Evolutionary conservation across 225 moss, liverwort and hornwort species (phyloP).

Genomic region (Asterella californica): DNA sequence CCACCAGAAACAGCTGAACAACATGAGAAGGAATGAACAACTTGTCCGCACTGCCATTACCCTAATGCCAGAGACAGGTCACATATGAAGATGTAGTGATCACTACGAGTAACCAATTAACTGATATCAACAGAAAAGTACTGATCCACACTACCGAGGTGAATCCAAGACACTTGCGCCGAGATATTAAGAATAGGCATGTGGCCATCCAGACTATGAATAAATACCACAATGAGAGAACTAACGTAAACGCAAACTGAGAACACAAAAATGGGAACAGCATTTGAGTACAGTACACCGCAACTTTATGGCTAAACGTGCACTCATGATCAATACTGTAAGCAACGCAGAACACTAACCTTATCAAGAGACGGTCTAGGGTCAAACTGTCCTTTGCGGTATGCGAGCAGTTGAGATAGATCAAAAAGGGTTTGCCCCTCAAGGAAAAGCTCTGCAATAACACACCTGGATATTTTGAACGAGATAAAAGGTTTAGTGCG

Average conservation of each 20-base stretch:
- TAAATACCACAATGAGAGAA: neutral
- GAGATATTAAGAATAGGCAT: too few relatives aligned
- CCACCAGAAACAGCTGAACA: neutral
- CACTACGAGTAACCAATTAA: neutral
- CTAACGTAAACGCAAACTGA: neutral
- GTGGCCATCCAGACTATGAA: too few relatives aligned
- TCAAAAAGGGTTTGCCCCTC: constrained; percentile 94
- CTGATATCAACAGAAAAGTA: too few relatives aligned
- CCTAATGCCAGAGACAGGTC: neutral
- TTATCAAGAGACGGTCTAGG: constrained; percentile 86
- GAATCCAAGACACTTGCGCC: too few relatives aligned
- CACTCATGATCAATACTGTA: neutral
- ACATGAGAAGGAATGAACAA: neutral
- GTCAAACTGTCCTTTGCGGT: constrained; percentile 91
- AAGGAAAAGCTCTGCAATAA: constrained; percentile 92
- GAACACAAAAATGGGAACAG: too few relatives aligned
- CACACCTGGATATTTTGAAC: constrained; percentile 61
- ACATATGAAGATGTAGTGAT: neutral
- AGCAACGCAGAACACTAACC: constrained; percentile 36
- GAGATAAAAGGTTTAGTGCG: neutral
- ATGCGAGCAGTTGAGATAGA: constrained; percentile 89
- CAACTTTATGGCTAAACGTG: neutral
- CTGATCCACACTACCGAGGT: too few relatives aligned
- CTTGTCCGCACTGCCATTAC: neutral
- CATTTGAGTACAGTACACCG: neutral